A percentile compares a stretch with the other conserved stretches of the same genome.
These are phyloP conservation scores for Magnusiomyces ingens DNA, from an alignment of 1,139 yeast genomes.

Conservation along the genomic window DNA sequence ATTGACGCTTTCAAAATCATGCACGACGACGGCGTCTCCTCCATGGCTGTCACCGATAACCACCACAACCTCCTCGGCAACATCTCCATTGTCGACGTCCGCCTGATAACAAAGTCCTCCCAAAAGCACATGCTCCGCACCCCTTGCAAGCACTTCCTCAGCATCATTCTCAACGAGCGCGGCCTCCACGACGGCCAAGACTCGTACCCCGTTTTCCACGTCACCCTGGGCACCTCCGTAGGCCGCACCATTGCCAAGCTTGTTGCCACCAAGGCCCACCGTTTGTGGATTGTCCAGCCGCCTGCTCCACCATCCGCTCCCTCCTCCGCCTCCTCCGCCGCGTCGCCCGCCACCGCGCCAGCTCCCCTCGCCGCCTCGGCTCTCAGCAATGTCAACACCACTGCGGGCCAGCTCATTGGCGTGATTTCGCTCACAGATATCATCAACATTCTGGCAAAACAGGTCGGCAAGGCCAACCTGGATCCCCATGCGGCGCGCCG, in stretches of 20 bases:
- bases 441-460: constrained; percentile 68
- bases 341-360: constrained; percentile 19
- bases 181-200: constrained; percentile 94
- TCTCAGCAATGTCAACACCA: constrained; percentile 32
- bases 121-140: constrained; percentile 75
- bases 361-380: constrained; percentile 20
- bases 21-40: constrained; percentile 79
- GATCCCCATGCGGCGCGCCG: constrained; percentile 84
- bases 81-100: constrained; percentile 89
- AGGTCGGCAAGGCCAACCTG: constrained; percentile 56
- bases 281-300: constrained; percentile 83
- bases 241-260: constrained; percentile 89
- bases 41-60: constrained; percentile 89
- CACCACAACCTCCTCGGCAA: constrained; percentile 74
- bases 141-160: constrained; percentile 79
- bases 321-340: constrained; percentile 9
- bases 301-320: constrained; percentile 22
- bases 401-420: constrained; percentile 76
- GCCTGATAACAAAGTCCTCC: constrained; percentile 72
- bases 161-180: constrained; percentile 77
- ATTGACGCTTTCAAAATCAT: constrained; percentile 81
- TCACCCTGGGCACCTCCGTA: constrained; percentile 66
- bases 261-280: constrained; percentile 90
- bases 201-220: constrained; percentile 94
- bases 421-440: constrained; percentile 90